Percentiles rank a stretch among this genome's conserved stretches.
phyloP scores from a whole-genome alignment of 2,329 filamentous ascomycete genomes.

The Arthrobotrys pseudoclavata region DNA sequence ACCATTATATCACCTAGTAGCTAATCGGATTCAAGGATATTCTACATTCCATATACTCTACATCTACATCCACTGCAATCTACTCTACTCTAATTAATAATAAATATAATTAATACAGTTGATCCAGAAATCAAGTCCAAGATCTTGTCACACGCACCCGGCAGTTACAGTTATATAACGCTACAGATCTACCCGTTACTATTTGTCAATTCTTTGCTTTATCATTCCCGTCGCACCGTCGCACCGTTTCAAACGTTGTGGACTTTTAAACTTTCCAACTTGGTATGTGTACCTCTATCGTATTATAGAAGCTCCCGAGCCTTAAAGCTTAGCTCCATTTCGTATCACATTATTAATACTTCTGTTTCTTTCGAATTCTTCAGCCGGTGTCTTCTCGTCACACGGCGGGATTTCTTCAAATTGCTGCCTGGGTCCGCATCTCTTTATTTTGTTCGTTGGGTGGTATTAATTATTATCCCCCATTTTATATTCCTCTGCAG shows the following conservation, averaged over 20 bases:
- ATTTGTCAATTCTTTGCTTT: background rate
- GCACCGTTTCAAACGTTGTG: constrained; percentile 24
- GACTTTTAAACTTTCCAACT: background rate
- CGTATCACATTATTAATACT: background rate
- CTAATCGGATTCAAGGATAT: background rate
- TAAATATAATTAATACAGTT: too few species aligned
- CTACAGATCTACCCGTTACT: background rate
- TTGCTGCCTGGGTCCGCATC: background rate
- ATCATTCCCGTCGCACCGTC: constrained; percentile 30
- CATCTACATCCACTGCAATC: background rate
- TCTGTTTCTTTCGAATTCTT: background rate
- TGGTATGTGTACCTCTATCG: too few species aligned
- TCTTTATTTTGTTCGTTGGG: background rate
- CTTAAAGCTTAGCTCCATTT: constrained; percentile 8
- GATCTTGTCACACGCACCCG: constrained; percentile 25
- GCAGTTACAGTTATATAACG: background rate
- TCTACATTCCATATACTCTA: background rate
- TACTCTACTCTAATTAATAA: background rate
- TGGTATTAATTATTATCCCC: background rate
- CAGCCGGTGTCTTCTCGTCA: background rate
- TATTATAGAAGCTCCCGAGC: constrained; percentile 12
- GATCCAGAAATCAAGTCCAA: background rate
- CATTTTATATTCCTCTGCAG: background rate
- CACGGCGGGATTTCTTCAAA: background rate
- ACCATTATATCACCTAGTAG: background rate